Percentiles rank a stretch among this genome's conserved stretches.
Evolutionary conservation across 2,329 filamentous ascomycete species (phyloP).

Genomic region (Trichophyton schoenleinii): DNA sequence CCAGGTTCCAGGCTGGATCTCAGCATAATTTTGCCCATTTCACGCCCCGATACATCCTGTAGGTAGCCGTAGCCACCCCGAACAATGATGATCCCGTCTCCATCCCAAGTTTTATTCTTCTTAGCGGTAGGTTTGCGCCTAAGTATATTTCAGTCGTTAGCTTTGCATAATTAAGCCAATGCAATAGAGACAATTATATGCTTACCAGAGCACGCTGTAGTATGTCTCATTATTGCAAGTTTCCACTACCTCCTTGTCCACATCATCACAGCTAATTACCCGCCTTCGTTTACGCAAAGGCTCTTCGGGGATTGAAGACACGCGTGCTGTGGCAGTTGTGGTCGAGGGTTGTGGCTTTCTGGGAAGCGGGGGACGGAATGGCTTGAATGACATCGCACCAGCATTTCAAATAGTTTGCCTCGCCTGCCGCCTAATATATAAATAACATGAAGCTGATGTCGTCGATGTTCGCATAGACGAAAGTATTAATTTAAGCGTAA

Average conservation of each 20-base stretch:
- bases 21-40: slow-evolving; percentile 47
- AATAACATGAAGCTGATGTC: too few species aligned
- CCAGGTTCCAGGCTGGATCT: slow-evolving; percentile 48
- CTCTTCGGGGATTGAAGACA: slow-evolving; percentile 5
- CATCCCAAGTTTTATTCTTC: slow-evolving; percentile 68
- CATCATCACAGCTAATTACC: slow-evolving; percentile 16
- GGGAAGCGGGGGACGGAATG: slow-evolving; percentile 34
- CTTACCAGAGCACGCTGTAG: slow-evolving; percentile 38
- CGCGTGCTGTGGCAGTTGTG: not conserved
- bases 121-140: slow-evolving; percentile 58
- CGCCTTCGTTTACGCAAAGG: slow-evolving; percentile 28
- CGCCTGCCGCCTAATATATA: too few species aligned
- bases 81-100: slow-evolving; percentile 53
- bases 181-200: not conserved
- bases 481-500: too few species aligned
- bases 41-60: slow-evolving; percentile 50
- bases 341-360: slow-evolving; percentile 18
- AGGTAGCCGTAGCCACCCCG: slow-evolving; percentile 46
- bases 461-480: too few species aligned
- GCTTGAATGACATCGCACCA: slow-evolving; percentile 19
- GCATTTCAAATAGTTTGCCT: not conserved
- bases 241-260: not conserved
- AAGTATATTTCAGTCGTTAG: slow-evolving; percentile 3
- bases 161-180: not conserved
- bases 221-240: slow-evolving; percentile 22